A percentile compares a stretch with the other conserved stretches of the same genome.
Evolutionary conservation across 2,329 filamentous ascomycete genomes (phyloP).

Genomic region (Beauveria rudraprayagi): DNA sequence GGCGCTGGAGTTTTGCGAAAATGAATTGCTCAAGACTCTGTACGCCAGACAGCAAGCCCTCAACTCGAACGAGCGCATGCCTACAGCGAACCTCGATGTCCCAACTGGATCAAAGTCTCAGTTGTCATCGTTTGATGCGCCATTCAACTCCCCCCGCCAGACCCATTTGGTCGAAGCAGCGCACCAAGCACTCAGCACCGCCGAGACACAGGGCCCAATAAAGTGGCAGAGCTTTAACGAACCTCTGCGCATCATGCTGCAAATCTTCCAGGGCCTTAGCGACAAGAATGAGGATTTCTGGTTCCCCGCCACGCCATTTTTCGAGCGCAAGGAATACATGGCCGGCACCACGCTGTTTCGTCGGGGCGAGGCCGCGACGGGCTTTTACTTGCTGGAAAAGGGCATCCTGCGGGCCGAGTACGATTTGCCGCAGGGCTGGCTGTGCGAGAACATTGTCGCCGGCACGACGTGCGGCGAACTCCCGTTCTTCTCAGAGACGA

Average conservation of each 20-base stretch:
- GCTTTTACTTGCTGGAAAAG: slow-evolving; percentile 84
- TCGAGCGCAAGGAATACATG: slow-evolving; percentile 57
- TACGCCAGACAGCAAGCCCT: slow-evolving; percentile 62
- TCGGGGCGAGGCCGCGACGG: slow-evolving; percentile 66
- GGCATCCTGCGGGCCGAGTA: slow-evolving; percentile 90
- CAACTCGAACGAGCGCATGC: slow-evolving; percentile 34
- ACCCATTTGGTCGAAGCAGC: slow-evolving; percentile 73
- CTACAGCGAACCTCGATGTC: slow-evolving; percentile 40
- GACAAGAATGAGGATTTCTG: slow-evolving; percentile 90
- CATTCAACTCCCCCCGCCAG: slow-evolving; percentile 72
- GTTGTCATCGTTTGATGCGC: slow-evolving; percentile 28
- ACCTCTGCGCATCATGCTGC: slow-evolving; percentile 82
- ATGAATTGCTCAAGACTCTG: slow-evolving; percentile 77
- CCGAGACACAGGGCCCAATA: slow-evolving; percentile 48
- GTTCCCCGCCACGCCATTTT: slow-evolving; percentile 73
- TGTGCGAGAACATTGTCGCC: slow-evolving; percentile 86
- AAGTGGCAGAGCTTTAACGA: slow-evolving; percentile 85
- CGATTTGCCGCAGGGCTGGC: slow-evolving; percentile 76
- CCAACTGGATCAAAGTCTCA: slow-evolving; percentile 27
- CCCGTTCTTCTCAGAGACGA: slow-evolving; percentile 90
- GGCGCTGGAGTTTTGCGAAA: slow-evolving; percentile 89
- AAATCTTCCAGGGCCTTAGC: slow-evolving; percentile 88
- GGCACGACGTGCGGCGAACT: slow-evolving; percentile 94
- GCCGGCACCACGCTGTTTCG: slow-evolving; percentile 69
- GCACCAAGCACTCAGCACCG: slow-evolving; percentile 61